Conservation (phyloP, 768 basidiomycete species). For the Glaciozyma martinii region DNA sequence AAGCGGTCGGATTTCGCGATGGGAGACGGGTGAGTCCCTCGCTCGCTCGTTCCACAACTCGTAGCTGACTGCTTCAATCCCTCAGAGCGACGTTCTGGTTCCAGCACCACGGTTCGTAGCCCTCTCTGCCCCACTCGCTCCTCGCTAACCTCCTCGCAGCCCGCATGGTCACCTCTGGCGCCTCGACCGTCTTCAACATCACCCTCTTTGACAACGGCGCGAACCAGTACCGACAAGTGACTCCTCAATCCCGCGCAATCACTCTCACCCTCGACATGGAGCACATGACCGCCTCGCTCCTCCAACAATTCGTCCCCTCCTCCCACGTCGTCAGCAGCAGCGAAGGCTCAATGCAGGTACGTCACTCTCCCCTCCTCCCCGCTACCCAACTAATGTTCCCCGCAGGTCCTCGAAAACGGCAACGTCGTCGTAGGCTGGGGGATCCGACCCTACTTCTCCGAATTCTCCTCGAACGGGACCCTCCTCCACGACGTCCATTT, state of each 20-base stretch:
- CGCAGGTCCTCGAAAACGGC: neutral
- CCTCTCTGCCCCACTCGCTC: too few species aligned
- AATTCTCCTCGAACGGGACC: neutral
- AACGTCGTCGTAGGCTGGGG: slow-evolving; percentile 2
- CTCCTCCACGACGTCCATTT: neutral
- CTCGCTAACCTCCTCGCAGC: neutral
- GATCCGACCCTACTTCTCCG: neutral
- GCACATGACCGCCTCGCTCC: neutral
- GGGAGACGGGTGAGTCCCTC: slow-evolving; percentile 2
- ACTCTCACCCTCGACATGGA: neutral
- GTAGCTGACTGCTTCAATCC: neutral
- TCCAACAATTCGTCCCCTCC: neutral
- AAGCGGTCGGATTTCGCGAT: slow-evolving; percentile 29
- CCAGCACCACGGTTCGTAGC: slow-evolving; percentile 15
- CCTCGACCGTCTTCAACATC: neutral
- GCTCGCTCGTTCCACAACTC: neutral
- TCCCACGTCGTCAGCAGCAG: too few species aligned
- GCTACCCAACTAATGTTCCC: neutral
- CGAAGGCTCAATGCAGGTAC: neutral
- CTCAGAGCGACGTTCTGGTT: slow-evolving; percentile 26
- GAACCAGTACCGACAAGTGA: neutral
- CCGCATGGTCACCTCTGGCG: slow-evolving; percentile 9
- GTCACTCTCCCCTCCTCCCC: neutral
- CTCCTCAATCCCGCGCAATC: neutral
- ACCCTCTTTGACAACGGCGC: slow-evolving; percentile 37